These are phyloP conservation scores for Glebionis coronaria DNA, from an alignment of 129 eudicot species.

Conservation along the genomic window DNA sequence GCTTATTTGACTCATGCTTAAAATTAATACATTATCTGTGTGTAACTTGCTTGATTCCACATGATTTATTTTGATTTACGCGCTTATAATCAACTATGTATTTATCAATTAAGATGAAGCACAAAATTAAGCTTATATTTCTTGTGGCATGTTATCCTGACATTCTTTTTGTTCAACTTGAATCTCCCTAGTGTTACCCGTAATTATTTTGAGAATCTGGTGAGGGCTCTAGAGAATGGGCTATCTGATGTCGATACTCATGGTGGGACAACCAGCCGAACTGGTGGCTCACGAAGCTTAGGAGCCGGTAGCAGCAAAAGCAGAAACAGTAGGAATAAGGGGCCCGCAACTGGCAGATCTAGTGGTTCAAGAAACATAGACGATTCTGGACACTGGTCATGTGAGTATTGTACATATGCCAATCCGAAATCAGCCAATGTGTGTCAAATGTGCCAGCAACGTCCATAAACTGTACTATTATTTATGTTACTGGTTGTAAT, in stretches of 20 bases:
- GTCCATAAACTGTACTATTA: slow-evolving; percentile 33
- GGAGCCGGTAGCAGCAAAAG: slow-evolving; percentile 65
- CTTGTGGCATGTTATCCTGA: background rate
- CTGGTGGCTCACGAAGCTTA: slow-evolving; percentile 49
- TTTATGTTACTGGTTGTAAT: background rate
- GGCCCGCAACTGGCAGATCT: slow-evolving; percentile 59
- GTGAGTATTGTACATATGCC: slow-evolving; percentile 90
- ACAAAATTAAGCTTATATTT: background rate
- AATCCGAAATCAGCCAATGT: slow-evolving; percentile 54
- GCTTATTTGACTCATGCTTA: too few relatives aligned
- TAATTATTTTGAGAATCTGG: slow-evolving; percentile 91
- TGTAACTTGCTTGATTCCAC: too few relatives aligned
- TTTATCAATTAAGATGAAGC: background rate
- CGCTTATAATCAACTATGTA: too few relatives aligned
- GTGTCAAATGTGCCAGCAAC: slow-evolving; percentile 92
- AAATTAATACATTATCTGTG: too few relatives aligned
- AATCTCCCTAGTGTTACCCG: slow-evolving; percentile 59
- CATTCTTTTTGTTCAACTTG: slow-evolving; percentile 1
- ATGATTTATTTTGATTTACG: too few relatives aligned
- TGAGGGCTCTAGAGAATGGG: slow-evolving; percentile 86
- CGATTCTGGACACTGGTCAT: slow-evolving; percentile 86
- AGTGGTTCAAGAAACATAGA: slow-evolving; percentile 55
- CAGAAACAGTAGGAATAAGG: slow-evolving; percentile 42
- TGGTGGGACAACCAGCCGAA: slow-evolving; percentile 59
- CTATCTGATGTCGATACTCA: slow-evolving; percentile 77